These are phyloP conservation scores for Dorcoceras hygrometricum DNA, from an alignment of 257 asterid species.

Conservation along the genomic window DNA sequence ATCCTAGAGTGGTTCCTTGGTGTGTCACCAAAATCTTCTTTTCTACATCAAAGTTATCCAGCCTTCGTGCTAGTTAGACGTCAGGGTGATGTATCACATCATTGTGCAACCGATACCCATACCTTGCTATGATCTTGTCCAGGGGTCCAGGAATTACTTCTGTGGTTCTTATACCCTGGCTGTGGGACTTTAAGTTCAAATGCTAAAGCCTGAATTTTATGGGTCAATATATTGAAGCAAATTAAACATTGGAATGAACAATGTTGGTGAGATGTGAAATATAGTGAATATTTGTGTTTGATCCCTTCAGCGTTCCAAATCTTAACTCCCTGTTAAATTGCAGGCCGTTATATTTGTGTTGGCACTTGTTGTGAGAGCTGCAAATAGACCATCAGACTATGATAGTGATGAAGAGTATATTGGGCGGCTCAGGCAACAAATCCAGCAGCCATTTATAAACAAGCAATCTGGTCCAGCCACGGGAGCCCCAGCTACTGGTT, in stretches of 20 bases:
- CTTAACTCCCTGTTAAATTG: conserved; percentile 28
- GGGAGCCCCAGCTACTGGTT: conserved; percentile 67
- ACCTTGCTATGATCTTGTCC: neutral
- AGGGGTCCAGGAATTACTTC: neutral
- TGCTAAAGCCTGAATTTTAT: neutral
- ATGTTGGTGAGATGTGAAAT: neutral
- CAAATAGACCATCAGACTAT: conserved; percentile 80
- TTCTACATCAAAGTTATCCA: neutral
- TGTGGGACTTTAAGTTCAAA: neutral
- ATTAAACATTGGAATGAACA: neutral
- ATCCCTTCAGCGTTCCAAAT: conserved; percentile 5
- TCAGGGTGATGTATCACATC: no score
- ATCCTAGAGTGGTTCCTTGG: neutral
- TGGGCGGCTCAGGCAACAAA: conserved; percentile 74
- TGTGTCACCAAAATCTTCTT: neutral
- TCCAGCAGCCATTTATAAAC: conserved; percentile 77
- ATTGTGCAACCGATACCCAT: no score
- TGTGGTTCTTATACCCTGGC: neutral
- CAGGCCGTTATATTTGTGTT: conserved; percentile 89
- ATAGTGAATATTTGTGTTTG: conserved; percentile 1
- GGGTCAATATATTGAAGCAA: neutral
- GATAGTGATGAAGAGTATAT: conserved; percentile 97
- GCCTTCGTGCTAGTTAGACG: no score
- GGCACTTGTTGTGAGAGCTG: conserved; percentile 88
- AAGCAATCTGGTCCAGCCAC: conserved; percentile 66